These are phyloP conservation scores for Neofusicoccum ribis DNA, from an alignment of 2,329 filamentous ascomycete genomes.

Conservation along the genomic window DNA sequence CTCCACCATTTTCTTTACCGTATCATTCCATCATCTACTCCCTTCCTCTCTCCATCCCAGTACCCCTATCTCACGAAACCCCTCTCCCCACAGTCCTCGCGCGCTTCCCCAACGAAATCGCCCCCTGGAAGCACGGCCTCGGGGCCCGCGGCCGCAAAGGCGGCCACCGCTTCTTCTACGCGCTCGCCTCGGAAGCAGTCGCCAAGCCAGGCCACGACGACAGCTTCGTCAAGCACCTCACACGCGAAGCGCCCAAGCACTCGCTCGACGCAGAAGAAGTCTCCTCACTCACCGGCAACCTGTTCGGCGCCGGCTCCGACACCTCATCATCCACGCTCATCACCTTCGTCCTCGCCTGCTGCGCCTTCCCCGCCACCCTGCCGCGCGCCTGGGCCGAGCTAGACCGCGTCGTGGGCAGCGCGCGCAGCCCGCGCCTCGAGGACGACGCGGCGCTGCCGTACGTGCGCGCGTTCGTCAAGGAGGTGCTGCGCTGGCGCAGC, in stretches of 20 bases:
- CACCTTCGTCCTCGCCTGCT: slow-evolving; percentile 37
- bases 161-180: slow-evolving; percentile 38
- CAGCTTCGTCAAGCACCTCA: slow-evolving; percentile 42
- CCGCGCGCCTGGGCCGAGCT: slow-evolving; percentile 32
- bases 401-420: slow-evolving; percentile 28
- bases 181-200: slow-evolving; percentile 31
- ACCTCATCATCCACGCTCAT: slow-evolving; percentile 39
- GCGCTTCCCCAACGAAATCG: slow-evolving; percentile 29
- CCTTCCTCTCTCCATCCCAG: background rate
- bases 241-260: slow-evolving; percentile 38
- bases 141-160: slow-evolving; percentile 29
- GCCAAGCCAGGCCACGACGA: slow-evolving; percentile 32
- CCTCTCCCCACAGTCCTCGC: slow-evolving; percentile 25
- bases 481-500: slow-evolving; percentile 38
- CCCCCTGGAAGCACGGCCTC: slow-evolving; percentile 39
- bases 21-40: slow-evolving; percentile 29
- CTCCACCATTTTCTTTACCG: slow-evolving; percentile 32
- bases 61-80: slow-evolving; percentile 1
- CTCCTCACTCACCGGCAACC: slow-evolving; percentile 35
- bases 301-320: slow-evolving; percentile 41
- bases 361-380: slow-evolving; percentile 29
- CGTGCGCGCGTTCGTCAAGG: slow-evolving; percentile 33
- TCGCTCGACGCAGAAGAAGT: slow-evolving; percentile 33
- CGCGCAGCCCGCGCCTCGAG: slow-evolving; percentile 29
- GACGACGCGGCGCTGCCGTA: slow-evolving; percentile 36